Evolutionary conservation across 495 filamentous ascomycete species (phyloP).

Genomic region (Parathielavia hyrcaniae): DNA sequence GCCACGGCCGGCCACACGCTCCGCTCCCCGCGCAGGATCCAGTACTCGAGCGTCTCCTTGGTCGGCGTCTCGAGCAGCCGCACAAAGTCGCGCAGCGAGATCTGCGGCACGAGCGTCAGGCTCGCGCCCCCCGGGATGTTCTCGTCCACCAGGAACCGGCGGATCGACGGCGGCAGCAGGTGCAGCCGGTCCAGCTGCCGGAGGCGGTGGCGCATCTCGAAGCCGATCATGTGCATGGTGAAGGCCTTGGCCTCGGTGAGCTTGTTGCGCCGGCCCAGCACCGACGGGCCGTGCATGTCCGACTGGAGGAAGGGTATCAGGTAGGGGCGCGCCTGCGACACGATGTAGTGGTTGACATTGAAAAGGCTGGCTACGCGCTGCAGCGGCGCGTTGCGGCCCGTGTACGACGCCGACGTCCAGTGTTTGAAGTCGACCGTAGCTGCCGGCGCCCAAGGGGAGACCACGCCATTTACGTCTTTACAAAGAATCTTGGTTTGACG

Average conservation of each 20-base stretch:
- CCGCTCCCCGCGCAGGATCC: constrained; percentile 77
- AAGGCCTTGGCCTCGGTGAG: constrained; percentile 54
- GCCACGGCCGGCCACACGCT: constrained; percentile 90
- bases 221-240: constrained; percentile 60
- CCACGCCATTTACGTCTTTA: constrained; percentile 71
- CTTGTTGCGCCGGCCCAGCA: constrained; percentile 47
- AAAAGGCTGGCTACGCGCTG: constrained; percentile 82
- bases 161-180: constrained; percentile 60
- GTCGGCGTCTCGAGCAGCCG: constrained; percentile 76
- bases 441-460: constrained; percentile 70
- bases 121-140: constrained; percentile 66
- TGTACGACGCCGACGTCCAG: constrained; percentile 62
- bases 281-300: constrained; percentile 67
- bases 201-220: constrained; percentile 78
- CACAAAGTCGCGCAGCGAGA: constrained; percentile 63
- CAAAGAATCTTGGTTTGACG: constrained; percentile 65
- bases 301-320: constrained; percentile 77
- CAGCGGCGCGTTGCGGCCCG: constrained; percentile 73
- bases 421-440: constrained; percentile 61
- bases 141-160: constrained; percentile 81
- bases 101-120: constrained; percentile 75
- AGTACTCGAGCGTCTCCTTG: constrained; percentile 66
- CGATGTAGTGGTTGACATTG: constrained; percentile 86
- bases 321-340: constrained; percentile 72
- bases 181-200: constrained; percentile 73